Evolutionary conservation across 2,329 filamentous ascomycete genomes (phyloP), one percentile per base, ranked within the genome.

Genomic region (Sclerotinia nivalis): DNA sequence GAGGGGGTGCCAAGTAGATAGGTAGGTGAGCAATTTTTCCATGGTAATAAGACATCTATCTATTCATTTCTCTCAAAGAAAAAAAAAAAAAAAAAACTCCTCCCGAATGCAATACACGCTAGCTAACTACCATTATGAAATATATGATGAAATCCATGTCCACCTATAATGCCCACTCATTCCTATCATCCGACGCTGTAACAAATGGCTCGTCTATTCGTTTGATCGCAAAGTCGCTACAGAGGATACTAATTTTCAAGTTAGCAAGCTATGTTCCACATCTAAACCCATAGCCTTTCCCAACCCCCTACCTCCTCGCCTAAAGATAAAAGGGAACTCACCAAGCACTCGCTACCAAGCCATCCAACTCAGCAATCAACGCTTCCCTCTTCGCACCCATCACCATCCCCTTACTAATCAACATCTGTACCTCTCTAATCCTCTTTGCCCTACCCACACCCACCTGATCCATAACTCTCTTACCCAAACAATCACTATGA

Each of bases 161-260:
- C 47, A 5, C 47, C 72, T 68, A 78, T 59, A 78, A 70, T 20
- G 88, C 89, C 96, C 96, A 99, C 77, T 97, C 93, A 69, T 89
- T 88, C 73, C 83, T 83, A 78, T 94, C 87, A 76, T 97, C 95
- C 31, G 86, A 85, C 6, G 85, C 82, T 49, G 86, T 87, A 69
- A 98, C 88, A 78, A 99, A 98, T 0, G 96, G 94, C 82, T 97
- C 93, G 76, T 97, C 93, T 70, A 99, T 93, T 77, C 92, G 88
- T 83, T 94, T 96, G 77, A 99, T 97, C 3, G 95, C 96, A 81
- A 96, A 88, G 74, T 99, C 96, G 78, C 93, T 94, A 80, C 96
- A 99, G 28, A 99, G 83, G 68, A 98, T 93, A 84, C 94, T 96
- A 75, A 15, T 71, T n/a, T 15, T 18, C 25, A 5, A 15, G 58